Conservation (phyloP, 192 early-diverging fungal genomes). For the Coemansia sp. region DNA sequence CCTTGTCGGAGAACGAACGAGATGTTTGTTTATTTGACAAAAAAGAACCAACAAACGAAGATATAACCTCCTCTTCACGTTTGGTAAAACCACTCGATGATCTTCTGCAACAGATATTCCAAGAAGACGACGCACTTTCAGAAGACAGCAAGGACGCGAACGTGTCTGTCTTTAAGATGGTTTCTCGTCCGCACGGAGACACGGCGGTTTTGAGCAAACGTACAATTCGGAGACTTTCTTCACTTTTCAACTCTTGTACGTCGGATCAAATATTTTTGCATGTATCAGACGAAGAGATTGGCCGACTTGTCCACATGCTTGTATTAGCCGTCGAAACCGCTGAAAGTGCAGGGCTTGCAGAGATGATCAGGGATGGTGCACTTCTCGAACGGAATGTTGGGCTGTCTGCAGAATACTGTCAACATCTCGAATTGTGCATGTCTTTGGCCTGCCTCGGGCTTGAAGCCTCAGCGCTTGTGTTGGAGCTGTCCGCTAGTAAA, state of each 20-base stretch:
- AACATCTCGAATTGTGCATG: constrained; percentile 24
- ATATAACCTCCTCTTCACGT: background rate
- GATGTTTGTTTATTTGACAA: background rate
- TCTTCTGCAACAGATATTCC: constrained; percentile 30
- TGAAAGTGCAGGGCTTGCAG: constrained; percentile 22
- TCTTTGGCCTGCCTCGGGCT: constrained; percentile 28
- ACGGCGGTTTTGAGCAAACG: constrained; percentile 19
- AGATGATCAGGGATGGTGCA: constrained; percentile 33
- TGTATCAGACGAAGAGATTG: constrained; percentile 19
- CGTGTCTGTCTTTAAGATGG: constrained; percentile 8
- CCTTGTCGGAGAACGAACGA: background rate
- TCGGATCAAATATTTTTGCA: constrained; percentile 13
- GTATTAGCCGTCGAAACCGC: constrained; percentile 28
- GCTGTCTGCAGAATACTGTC: constrained; percentile 24
- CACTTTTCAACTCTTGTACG: constrained; percentile 22
- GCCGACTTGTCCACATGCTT: constrained; percentile 30
- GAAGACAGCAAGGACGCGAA: constrained; percentile 1
- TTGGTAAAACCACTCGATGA: constrained; percentile 26
- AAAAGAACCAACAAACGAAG: background rate
- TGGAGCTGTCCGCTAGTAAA: constrained; percentile 24
- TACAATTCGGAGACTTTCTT: constrained; percentile 22
- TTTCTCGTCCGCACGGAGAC: constrained; percentile 9
- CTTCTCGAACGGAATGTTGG: constrained; percentile 13
- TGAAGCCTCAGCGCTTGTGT: constrained; percentile 29
- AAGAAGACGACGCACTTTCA: constrained; percentile 30